A percentile compares a stretch with the other conserved stretches of the same genome.
These are phyloP conservation scores for Murraya koenigii DNA, from an alignment of 345 rosid genomes.

Conservation along the genomic window DNA sequence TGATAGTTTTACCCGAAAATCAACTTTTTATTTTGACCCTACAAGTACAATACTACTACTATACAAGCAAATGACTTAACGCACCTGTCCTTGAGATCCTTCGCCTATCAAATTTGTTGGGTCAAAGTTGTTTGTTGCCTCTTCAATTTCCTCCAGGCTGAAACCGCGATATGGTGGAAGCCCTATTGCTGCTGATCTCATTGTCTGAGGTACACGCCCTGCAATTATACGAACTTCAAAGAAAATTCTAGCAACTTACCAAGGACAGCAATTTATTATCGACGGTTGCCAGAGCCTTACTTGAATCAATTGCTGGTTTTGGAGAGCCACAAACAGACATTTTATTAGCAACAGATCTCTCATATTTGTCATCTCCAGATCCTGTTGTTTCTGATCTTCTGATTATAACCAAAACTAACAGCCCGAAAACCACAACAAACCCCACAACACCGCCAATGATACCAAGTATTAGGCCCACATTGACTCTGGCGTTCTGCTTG, in stretches of 20 bases:
- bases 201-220: constrained; percentile 84
- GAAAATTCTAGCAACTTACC: background rate
- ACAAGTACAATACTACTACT: background rate
- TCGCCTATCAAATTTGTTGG: constrained; percentile 54
- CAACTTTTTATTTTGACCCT: background rate
- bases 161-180: constrained; percentile 69
- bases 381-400: constrained; percentile 40
- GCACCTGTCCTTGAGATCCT: constrained; percentile 57
- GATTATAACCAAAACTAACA: constrained; percentile 39
- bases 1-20: background rate
- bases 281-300: constrained; percentile 34
- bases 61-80: background rate
- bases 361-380: constrained; percentile 30
- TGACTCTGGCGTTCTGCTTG: constrained; percentile 32
- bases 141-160: constrained; percentile 80
- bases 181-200: constrained; percentile 82
- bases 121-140: constrained; percentile 79
- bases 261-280: too few species aligned
- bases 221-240: background rate
- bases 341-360: constrained; percentile 43
- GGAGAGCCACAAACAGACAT: constrained; percentile 52
- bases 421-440: constrained; percentile 34
- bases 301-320: constrained; percentile 49
- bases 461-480: constrained; percentile 51
- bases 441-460: constrained; percentile 57